These are phyloP conservation scores for Phyllosticta ampelicida DNA, from an alignment of 2,329 filamentous ascomycete species.

Conservation along the genomic window DNA sequence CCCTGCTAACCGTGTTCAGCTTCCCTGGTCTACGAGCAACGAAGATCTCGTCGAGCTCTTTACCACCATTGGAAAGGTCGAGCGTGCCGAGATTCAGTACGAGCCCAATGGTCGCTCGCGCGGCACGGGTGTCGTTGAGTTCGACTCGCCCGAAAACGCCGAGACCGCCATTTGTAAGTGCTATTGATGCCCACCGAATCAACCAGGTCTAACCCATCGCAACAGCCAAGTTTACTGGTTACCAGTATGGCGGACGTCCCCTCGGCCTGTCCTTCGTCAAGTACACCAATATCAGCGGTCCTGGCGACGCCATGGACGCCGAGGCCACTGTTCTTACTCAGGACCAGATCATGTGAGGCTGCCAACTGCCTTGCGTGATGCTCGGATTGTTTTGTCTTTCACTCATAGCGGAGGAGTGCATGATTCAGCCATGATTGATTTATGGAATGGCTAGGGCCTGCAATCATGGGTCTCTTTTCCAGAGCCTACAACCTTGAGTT, in stretches of 20 bases:
- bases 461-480: background rate
- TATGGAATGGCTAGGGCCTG: background rate
- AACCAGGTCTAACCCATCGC: conserved; percentile 18
- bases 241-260: conserved; percentile 92
- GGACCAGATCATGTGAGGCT: conserved; percentile 88
- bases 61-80: conserved; percentile 94
- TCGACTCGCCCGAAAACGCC: conserved; percentile 71
- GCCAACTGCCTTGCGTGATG: background rate
- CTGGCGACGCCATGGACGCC: conserved; percentile 65
- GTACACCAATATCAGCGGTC: conserved; percentile 62
- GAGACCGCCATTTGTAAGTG: conserved; percentile 72
- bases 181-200: background rate
- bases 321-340: conserved; percentile 70
- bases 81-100: conserved; percentile 98
- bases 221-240: conserved; percentile 84
- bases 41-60: conserved; percentile 95
- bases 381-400: background rate
- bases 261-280: conserved; percentile 90
- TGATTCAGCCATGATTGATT: background rate
- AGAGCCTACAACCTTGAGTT: background rate
- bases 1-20: conserved; percentile 41
- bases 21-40: conserved; percentile 98
- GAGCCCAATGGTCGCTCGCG: conserved; percentile 92
- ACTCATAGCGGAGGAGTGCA: background rate
- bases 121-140: conserved; percentile 92